These are phyloP conservation scores for Cutaneotrichosporon sp. DNA, from an alignment of 1,284 basidiomycete genomes.

Conservation along the genomic window DNA sequence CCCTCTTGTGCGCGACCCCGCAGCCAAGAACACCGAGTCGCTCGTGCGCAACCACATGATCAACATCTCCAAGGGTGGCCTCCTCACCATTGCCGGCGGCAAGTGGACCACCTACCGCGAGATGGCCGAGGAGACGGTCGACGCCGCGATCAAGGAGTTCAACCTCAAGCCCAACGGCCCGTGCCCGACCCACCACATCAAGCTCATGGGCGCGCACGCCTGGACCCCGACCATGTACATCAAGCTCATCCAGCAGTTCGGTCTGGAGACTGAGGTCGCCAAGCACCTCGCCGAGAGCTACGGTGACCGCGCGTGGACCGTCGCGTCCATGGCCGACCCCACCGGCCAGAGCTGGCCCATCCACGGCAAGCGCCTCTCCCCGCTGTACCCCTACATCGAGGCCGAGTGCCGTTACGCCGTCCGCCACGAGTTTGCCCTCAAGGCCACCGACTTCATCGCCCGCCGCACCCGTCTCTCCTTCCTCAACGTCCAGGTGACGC, in stretches of 20 bases:
- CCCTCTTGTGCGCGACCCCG: slow-evolving; percentile 84
- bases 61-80: slow-evolving; percentile 74
- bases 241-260: slow-evolving; percentile 87
- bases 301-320: slow-evolving; percentile 95
- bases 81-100: slow-evolving; percentile 94
- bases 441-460: slow-evolving; percentile 87
- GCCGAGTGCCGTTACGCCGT: slow-evolving; percentile 91
- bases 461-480: slow-evolving; percentile 89
- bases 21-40: slow-evolving; percentile 76
- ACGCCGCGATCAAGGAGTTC: slow-evolving; percentile 81
- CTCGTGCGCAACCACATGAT: slow-evolving; percentile 95
- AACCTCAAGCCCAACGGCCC: slow-evolving; percentile 61
- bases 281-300: slow-evolving; percentile 86
- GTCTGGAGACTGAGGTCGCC: slow-evolving; percentile 88
- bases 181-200: slow-evolving; percentile 78
- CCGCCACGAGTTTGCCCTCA: slow-evolving; percentile 87
- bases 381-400: slow-evolving; percentile 86
- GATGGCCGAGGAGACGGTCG: slow-evolving; percentile 96
- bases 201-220: slow-evolving; percentile 88
- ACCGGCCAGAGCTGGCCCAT: slow-evolving; percentile 74
- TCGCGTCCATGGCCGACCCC: slow-evolving; percentile 75
- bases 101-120: slow-evolving; percentile 99
- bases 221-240: slow-evolving; percentile 98
- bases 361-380: slow-evolving; percentile 74
- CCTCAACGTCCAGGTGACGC: slow-evolving; percentile 85